These are phyloP conservation scores for Talaromyces sp. DNA, from an alignment of 2,329 filamentous ascomycete species.

Conservation along the genomic window DNA sequence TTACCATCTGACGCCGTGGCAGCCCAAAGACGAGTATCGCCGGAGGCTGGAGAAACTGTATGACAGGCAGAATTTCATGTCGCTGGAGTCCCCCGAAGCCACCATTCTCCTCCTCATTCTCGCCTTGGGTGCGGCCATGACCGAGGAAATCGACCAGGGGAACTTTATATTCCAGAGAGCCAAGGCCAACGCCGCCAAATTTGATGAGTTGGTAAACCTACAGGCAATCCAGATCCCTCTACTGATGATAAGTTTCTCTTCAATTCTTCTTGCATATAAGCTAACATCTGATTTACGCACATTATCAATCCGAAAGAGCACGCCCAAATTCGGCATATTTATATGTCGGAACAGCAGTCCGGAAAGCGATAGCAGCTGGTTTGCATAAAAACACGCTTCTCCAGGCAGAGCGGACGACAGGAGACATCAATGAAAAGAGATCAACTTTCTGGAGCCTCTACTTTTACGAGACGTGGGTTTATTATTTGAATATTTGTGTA, in stretches of 20 bases:
- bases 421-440: slow-evolving; percentile 32
- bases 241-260: slow-evolving; percentile 40
- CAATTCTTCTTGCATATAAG: neutral
- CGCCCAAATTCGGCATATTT: slow-evolving; percentile 40
- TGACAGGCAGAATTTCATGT: slow-evolving; percentile 21
- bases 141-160: slow-evolving; percentile 34
- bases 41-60: slow-evolving; percentile 32
- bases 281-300: slow-evolving; percentile 26
- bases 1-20: slow-evolving; percentile 34
- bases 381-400: slow-evolving; percentile 37
- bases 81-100: slow-evolving; percentile 29
- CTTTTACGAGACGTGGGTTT: slow-evolving; percentile 38
- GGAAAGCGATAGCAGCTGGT: slow-evolving; percentile 40
- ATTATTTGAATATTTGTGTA: neutral
- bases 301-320: slow-evolving; percentile 41
- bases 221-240: slow-evolving; percentile 39
- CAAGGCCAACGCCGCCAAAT: slow-evolving; percentile 29
- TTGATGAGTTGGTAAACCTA: slow-evolving; percentile 42
- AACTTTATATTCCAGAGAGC: slow-evolving; percentile 41
- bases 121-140: slow-evolving; percentile 33
- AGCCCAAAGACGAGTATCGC: slow-evolving; percentile 29
- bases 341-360: slow-evolving; percentile 33
- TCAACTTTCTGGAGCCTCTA: slow-evolving; percentile 37
- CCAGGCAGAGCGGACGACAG: slow-evolving; percentile 23
- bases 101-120: slow-evolving; percentile 35